Evolutionary conservation across 1,284 basidiomycete genomes (phyloP).

Genomic region (Ustilago loliicola): DNA sequence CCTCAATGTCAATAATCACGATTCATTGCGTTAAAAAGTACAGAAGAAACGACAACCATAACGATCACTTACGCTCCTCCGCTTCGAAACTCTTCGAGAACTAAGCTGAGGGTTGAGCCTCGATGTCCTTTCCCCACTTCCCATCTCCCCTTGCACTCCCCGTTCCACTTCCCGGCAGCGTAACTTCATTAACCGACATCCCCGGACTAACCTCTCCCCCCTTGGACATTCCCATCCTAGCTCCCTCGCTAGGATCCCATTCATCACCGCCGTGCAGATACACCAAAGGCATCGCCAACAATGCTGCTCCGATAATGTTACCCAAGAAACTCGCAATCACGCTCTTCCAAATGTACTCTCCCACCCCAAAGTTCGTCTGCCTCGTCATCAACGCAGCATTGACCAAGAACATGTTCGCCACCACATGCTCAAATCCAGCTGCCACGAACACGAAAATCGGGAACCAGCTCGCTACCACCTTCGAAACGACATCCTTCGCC

Average conservation of each 20-base stretch:
- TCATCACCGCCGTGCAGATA: constrained; percentile 61
- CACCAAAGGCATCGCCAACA: constrained; percentile 73
- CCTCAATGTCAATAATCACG: neutral
- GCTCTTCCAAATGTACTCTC: constrained; percentile 79
- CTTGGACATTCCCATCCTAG: constrained; percentile 7
- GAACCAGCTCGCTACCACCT: constrained; percentile 81
- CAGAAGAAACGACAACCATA: neutral
- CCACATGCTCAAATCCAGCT: constrained; percentile 79
- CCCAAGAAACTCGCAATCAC: constrained; percentile 79
- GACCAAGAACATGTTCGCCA: constrained; percentile 75
- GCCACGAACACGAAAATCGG: constrained; percentile 81
- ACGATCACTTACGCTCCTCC: no score
- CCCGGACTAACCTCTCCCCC: constrained; percentile 13
- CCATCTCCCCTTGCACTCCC: neutral
- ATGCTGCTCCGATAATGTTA: constrained; percentile 77
- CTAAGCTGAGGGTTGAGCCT: constrained; percentile 27
- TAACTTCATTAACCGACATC: constrained; percentile 32
- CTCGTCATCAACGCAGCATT: constrained; percentile 75
- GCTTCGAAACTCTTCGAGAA: neutral
- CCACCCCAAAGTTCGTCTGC: constrained; percentile 63
- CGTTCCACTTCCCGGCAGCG: constrained; percentile 19
- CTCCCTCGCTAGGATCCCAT: constrained; percentile 40
- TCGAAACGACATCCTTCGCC: constrained; percentile 80
- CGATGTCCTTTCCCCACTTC: constrained; percentile 37
- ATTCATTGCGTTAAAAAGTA: neutral